phyloP scores from a whole-genome alignment of 2,329 filamentous ascomycete species.

The Trichoderma atroviride region DNA sequence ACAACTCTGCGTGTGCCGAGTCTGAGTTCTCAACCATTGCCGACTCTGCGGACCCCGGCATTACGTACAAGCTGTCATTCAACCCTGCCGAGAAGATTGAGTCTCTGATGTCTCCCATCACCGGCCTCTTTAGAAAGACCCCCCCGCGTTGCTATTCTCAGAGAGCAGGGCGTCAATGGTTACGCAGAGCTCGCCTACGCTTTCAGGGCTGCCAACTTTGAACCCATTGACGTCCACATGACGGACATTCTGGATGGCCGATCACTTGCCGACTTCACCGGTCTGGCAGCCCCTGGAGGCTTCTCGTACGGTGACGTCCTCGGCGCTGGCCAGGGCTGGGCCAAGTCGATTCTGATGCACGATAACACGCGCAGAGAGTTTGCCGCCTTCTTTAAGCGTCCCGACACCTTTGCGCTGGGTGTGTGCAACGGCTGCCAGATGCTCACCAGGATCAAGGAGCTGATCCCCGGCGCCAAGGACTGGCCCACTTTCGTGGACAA shows the following conservation, averaged over 20 bases:
- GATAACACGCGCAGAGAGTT: conserved; percentile 76
- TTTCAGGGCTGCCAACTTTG: conserved; percentile 88
- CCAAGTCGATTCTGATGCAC: conserved; percentile 88
- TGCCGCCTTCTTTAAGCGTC: conserved; percentile 79
- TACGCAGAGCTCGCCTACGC: conserved; percentile 98
- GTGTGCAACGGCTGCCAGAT: conserved; percentile 99
- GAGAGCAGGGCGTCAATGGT: conserved; percentile 94
- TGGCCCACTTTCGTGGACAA: conserved; percentile 92
- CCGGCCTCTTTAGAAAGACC: conserved; percentile 56
- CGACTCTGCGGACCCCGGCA: conserved; percentile 77
- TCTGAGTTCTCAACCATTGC: conserved; percentile 75
- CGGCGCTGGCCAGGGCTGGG: conserved; percentile 96
- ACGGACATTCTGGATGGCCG: conserved; percentile 82
- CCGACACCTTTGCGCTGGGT: conserved; percentile 88
- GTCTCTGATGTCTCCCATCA: conserved; percentile 55
- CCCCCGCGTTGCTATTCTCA: conserved; percentile 87
- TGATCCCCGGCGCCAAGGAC: conserved; percentile 80
- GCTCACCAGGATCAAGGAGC: conserved; percentile 73
- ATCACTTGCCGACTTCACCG: conserved; percentile 80
- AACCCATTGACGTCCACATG: conserved; percentile 95
- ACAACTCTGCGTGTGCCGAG: conserved; percentile 86
- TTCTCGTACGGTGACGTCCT: conserved; percentile 89
- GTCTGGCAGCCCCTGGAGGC: conserved; percentile 91
- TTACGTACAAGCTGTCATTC: conserved; percentile 82
- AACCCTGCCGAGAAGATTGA: conserved; percentile 76